Conservation (phyloP, 192 early-diverging fungal genomes). For the Mortierella hygrophila region DNA sequence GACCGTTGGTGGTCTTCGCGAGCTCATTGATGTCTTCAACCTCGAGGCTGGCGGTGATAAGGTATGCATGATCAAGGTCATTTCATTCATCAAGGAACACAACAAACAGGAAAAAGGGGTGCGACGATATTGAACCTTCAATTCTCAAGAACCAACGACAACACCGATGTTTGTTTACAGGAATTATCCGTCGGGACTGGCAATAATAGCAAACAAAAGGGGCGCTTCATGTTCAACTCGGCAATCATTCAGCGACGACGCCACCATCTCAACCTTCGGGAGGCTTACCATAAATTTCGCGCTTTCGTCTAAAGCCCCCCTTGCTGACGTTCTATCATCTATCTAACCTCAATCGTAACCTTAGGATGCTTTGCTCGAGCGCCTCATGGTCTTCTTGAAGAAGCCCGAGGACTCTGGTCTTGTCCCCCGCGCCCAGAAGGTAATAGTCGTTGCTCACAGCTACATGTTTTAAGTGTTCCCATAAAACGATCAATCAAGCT, state of each 20-base stretch:
- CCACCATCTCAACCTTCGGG: neutral
- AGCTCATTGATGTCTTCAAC: conserved; percentile 52
- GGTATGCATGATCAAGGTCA: conserved; percentile 11
- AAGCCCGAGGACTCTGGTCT: conserved; percentile 53
- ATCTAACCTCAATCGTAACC: neutral
- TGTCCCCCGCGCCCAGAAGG: conserved; percentile 49
- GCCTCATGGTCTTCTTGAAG: conserved; percentile 51
- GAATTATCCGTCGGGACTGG: neutral
- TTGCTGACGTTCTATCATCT: neutral
- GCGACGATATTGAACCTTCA: neutral
- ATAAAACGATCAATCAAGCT: neutral
- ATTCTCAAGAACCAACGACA: neutral
- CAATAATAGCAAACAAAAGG: neutral
- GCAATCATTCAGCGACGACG: neutral
- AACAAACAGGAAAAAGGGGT: neutral
- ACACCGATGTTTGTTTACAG: neutral
- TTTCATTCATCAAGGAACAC: neutral
- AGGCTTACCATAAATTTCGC: neutral
- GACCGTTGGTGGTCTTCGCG: conserved; percentile 52
- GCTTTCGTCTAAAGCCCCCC: neutral
- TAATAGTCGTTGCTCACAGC: neutral
- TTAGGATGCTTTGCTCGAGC: conserved; percentile 52
- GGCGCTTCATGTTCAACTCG: neutral
- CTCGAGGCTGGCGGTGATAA: conserved; percentile 50
- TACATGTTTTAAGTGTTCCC: neutral